Base-by-base conservation (phyloP, 2,329 filamentous ascomycete genomes). In the Huntiella abstrusa region DNA sequence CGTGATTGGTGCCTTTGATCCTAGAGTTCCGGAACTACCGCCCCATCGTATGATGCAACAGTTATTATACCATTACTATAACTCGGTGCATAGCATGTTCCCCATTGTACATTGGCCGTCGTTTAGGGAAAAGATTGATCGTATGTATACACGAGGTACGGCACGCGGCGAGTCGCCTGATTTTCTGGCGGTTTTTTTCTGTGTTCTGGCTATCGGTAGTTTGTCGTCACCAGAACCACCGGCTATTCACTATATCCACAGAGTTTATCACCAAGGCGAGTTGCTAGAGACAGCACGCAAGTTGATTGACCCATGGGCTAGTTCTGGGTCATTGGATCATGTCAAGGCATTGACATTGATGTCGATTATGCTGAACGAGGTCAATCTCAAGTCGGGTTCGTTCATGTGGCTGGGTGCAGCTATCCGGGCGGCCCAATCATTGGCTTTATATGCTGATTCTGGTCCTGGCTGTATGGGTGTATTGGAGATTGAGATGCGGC, bases 61-160 rank as follows among this genome's bases (percentile, higher is more conserved):
- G 53, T 67, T 95, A 2, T 62, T 95, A 32, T 70, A 73, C 33
- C 71, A 80, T 34, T 98, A 93, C 60, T 80, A 83, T 54, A 68
- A 71, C 35, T 80, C 80, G 5, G 68, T 84, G 17, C 88, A 96
- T 58, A 72, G 77, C 32, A 79, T 83, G 59, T 80, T 87, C 53
- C 91, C 91, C 0, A 77, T 94, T 38, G 56, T 96, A 7, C 84
- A 96, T 59, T 92, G 87, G 82, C 83, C 84, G 2, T 81, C 73
- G 0, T 92, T 96, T 55, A 69, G 80, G 54, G 69, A 73, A 41
- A 73, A 81, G 44, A 81, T 88, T 51, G 83, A 93, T 48, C 70
- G 75, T 6, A 67, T 93, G 5, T 94, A 94, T 60, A 72, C 73
- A 22, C 36, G 47, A 73, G 75, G 3, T 72, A 71, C 38, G 66